Conservation (phyloP, 208 protist genomes). For the Acanthamoeba rhysodes region DNA sequence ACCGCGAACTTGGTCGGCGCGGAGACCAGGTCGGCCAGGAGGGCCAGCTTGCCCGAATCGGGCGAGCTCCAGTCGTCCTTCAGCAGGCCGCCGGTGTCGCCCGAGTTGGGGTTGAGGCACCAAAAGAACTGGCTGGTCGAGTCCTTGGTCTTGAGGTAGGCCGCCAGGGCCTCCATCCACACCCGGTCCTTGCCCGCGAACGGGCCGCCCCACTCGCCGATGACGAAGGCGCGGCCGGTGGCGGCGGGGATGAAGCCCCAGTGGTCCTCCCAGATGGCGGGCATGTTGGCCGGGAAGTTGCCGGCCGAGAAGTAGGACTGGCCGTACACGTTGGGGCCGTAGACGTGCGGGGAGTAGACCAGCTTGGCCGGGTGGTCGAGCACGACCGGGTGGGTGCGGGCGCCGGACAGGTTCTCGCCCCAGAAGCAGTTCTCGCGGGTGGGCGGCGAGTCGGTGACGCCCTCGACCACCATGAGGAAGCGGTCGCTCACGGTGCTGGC, state of each 20-base stretch:
- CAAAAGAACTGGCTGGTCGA: no score
- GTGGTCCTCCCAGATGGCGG: conserved; percentile 69
- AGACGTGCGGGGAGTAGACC: conserved; percentile 72
- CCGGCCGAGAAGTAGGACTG: conserved; percentile 16
- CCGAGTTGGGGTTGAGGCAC: conserved; percentile 86
- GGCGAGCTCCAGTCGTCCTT: conserved; percentile 77
- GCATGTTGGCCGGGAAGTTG: conserved; percentile 70
- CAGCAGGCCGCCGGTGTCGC: conserved; percentile 84
- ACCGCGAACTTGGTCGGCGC: conserved; percentile 76
- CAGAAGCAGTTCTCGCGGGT: conserved; percentile 34
- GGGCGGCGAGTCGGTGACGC: neutral
- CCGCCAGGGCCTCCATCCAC: conserved; percentile 78
- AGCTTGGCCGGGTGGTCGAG: conserved; percentile 45
- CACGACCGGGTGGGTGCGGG: no score
- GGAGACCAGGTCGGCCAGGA: conserved; percentile 34
- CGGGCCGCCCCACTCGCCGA: conserved; percentile 71
- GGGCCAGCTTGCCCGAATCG: conserved; percentile 72
- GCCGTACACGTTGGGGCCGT: conserved; percentile 66
- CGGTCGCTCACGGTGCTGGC: neutral
- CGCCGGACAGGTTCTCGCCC: conserved; percentile 77
- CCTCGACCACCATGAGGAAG: conserved; percentile 35
- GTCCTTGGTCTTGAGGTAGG: conserved; percentile 68
- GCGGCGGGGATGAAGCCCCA: conserved; percentile 30
- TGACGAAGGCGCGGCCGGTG: conserved; percentile 4
- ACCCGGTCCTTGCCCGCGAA: conserved; percentile 24